A percentile compares a stretch with the other conserved stretches of the same genome.
phyloP scores from a whole-genome alignment of 768 basidiomycete genomes.

The Boletus reticuloceps region DNA sequence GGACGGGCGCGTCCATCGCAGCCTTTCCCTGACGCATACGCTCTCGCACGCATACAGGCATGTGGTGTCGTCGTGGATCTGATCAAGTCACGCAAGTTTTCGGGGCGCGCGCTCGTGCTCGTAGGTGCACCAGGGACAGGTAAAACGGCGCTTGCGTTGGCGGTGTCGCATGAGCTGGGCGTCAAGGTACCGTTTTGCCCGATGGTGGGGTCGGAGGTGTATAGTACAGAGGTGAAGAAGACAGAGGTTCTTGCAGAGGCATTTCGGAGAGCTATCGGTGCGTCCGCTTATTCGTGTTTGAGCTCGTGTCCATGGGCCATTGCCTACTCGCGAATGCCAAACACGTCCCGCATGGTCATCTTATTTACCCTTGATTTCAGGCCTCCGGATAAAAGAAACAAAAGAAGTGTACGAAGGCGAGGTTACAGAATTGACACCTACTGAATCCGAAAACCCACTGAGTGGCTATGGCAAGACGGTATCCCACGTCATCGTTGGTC shows the following conservation, averaged over 20 bases:
- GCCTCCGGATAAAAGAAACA: conserved; percentile 96
- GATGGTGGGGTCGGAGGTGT: conserved; percentile 98
- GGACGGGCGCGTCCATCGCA: too few species aligned
- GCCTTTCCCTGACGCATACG: neutral
- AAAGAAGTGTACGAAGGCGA: conserved; percentile 99
- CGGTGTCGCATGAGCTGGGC: conserved; percentile 92
- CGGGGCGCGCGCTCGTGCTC: conserved; percentile 73
- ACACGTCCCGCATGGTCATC: too few species aligned
- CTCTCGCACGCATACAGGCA: conserved; percentile 48
- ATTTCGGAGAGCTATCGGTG: conserved; percentile 60
- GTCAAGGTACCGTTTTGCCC: conserved; percentile 96
- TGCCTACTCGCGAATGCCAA: too few species aligned
- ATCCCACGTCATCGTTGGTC: conserved; percentile 78
- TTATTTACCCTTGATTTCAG: conserved; percentile 25
- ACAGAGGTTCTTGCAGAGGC: conserved; percentile 95
- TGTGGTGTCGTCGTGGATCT: conserved; percentile 90
- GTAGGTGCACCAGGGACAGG: conserved; percentile 97
- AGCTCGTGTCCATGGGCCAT: too few species aligned
- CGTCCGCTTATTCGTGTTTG: conserved; percentile 28
- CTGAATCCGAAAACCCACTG: conserved; percentile 95
- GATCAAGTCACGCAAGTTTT: conserved; percentile 89
- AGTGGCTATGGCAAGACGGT: conserved; percentile 98
- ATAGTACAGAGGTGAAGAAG: conserved; percentile 81
- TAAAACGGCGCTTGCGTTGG: conserved; percentile 96
- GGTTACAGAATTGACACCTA: conserved; percentile 94